Percentiles rank a stretch among this genome's conserved stretches.
Evolutionary conservation across 2,329 filamentous ascomycete species (phyloP).

Genomic region (Colletotrichum zoysiae): DNA sequence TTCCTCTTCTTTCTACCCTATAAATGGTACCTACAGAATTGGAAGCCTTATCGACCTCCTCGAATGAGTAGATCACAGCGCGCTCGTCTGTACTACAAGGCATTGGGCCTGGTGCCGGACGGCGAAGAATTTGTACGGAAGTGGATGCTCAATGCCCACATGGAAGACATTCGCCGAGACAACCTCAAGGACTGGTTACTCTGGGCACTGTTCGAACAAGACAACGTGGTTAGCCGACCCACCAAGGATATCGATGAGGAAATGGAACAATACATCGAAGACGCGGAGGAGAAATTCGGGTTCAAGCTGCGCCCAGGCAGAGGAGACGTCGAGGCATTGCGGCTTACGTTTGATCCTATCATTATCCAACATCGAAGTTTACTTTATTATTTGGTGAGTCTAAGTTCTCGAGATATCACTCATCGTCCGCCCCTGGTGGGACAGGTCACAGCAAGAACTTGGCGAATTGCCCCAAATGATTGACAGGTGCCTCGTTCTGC

Average conservation of each 20-base stretch:
- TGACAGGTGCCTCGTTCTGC: too few relatives aligned
- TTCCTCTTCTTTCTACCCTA: constrained; percentile 58
- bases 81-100: constrained; percentile 27
- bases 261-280: constrained; percentile 66
- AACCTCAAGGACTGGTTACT: constrained; percentile 71
- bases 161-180: constrained; percentile 66
- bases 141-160: constrained; percentile 69
- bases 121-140: constrained; percentile 64
- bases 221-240: constrained; percentile 51
- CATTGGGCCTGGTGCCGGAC: constrained; percentile 57
- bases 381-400: constrained; percentile 67
- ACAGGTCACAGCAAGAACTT: neutral
- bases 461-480: neutral
- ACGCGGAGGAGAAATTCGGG: constrained; percentile 64
- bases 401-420: too few relatives aligned
- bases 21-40: constrained; percentile 52
- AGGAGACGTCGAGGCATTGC: constrained; percentile 64
- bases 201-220: constrained; percentile 69
- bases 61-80: constrained; percentile 27
- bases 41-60: constrained; percentile 22
- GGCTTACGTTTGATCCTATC: constrained; percentile 70
- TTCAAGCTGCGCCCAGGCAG: constrained; percentile 62
- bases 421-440: rapidly evolving
- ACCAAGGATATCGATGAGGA: constrained; percentile 62
- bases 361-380: constrained; percentile 67